A percentile compares a stretch with the other conserved stretches of the same genome.
Evolutionary conservation across 208 protist genomes (phyloP).

Genomic region (Leishmania tropica): DNA sequence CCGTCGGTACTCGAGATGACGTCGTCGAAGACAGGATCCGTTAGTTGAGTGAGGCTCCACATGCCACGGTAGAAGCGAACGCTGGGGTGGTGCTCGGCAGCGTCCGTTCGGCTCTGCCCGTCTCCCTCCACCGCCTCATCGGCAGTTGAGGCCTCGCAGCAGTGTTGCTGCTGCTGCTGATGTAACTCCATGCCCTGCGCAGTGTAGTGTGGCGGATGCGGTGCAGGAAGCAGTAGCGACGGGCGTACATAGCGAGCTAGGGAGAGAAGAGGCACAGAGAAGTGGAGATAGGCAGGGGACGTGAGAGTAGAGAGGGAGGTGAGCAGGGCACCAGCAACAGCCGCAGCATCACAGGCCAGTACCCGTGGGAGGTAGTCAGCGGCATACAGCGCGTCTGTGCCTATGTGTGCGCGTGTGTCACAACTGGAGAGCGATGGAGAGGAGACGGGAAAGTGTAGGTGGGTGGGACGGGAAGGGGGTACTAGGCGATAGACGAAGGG

Average conservation of each 20-base stretch:
- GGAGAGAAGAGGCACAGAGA: background rate
- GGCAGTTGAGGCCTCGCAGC: background rate
- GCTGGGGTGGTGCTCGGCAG: conserved; percentile 40
- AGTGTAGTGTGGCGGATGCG: background rate
- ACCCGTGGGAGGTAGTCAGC: background rate
- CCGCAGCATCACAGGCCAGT: background rate
- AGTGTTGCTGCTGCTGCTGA: conserved; percentile 2
- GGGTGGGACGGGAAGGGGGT: background rate
- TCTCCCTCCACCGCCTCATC: background rate
- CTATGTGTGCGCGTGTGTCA: background rate
- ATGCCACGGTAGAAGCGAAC: conserved; percentile 67
- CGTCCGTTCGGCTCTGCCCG: background rate
- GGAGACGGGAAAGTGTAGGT: background rate
- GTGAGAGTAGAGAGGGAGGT: too few species aligned
- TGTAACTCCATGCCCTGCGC: conserved; percentile 2
- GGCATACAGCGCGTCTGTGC: background rate
- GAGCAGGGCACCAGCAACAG: background rate
- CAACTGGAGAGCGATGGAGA: background rate
- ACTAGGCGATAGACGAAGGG: background rate
- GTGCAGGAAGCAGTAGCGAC: background rate
- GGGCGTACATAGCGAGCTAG: background rate
- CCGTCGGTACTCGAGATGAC: background rate
- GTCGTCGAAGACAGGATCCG: conserved; percentile 1
- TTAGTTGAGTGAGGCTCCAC: conserved; percentile 29
- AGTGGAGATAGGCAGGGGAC: background rate